These are phyloP conservation scores for Nicotiana benthamiana DNA, from an alignment of 257 asterid genomes.

Conservation along the genomic window DNA sequence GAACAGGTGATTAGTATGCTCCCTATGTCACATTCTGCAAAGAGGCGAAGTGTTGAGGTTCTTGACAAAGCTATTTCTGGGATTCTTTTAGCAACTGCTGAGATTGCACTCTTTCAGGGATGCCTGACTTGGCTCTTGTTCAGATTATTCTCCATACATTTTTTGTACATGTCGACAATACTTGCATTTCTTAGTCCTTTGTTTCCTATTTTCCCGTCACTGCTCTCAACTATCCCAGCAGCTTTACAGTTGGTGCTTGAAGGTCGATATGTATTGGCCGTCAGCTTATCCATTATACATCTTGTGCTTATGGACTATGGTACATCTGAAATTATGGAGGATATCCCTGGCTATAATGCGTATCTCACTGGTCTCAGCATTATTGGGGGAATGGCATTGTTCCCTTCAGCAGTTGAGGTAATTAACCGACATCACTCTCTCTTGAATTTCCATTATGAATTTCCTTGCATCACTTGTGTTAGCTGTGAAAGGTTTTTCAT, in stretches of 20 bases:
- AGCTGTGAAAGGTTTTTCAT: neutral
- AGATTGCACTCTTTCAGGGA: slow-evolving; percentile 89
- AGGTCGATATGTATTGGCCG: slow-evolving; percentile 61
- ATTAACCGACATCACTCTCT: neutral
- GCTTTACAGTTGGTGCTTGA: slow-evolving; percentile 69
- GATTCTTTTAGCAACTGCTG: slow-evolving; percentile 76
- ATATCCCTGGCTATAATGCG: slow-evolving; percentile 70
- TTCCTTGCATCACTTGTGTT: neutral
- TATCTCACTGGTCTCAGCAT: slow-evolving; percentile 95
- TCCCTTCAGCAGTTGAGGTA: slow-evolving; percentile 86
- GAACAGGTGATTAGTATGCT: slow-evolving; percentile 84
- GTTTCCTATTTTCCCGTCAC: slow-evolving; percentile 66
- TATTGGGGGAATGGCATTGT: slow-evolving; percentile 96
- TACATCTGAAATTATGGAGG: slow-evolving; percentile 71
- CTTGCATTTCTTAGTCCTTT: slow-evolving; percentile 73
- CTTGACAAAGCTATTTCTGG: slow-evolving; percentile 82
- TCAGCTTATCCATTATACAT: slow-evolving; percentile 54
- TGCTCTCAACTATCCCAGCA: slow-evolving; percentile 83
- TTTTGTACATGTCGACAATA: slow-evolving; percentile 77
- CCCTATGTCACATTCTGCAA: slow-evolving; percentile 67
- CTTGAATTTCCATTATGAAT: neutral
- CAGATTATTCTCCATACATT: slow-evolving; percentile 67
- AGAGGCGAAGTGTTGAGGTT: slow-evolving; percentile 72
- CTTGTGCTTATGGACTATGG: slow-evolving; percentile 78
- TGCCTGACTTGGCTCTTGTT: slow-evolving; percentile 91